phyloP scores from a whole-genome alignment of 2,329 filamentous ascomycete genomes.

The Aureobasidium vineae region DNA sequence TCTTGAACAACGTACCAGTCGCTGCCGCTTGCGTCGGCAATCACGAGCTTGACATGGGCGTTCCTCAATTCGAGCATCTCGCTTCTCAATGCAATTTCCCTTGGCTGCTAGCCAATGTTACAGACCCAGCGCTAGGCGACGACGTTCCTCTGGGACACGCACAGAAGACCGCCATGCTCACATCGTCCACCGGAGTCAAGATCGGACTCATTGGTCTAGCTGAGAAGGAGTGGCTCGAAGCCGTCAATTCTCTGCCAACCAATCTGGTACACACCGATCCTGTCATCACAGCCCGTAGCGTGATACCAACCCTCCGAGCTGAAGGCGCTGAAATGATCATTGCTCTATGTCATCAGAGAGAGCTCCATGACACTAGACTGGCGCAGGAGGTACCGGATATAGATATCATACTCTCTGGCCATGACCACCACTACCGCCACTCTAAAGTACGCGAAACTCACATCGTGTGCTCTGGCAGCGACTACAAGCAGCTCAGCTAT shows the following conservation, averaged over 20 bases:
- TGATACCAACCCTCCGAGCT: constrained; percentile 69
- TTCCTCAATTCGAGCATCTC: constrained; percentile 73
- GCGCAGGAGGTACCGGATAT: constrained; percentile 69
- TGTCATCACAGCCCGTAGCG: constrained; percentile 68
- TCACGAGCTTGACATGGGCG: constrained; percentile 90
- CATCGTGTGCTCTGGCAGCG: constrained; percentile 80
- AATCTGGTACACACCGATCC: constrained; percentile 80
- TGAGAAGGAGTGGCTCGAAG: constrained; percentile 76
- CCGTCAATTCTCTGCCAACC: constrained; percentile 81
- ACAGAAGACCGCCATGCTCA: constrained; percentile 71
- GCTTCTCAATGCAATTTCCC: constrained; percentile 75
- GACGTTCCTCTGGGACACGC: constrained; percentile 73
- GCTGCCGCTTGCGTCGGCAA: constrained; percentile 84
- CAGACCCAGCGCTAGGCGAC: constrained; percentile 77
- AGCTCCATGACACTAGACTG: constrained; percentile 86
- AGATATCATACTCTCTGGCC: constrained; percentile 83
- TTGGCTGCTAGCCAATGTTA: constrained; percentile 85
- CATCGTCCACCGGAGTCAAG: constrained; percentile 78
- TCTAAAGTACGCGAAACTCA: constrained; percentile 74
- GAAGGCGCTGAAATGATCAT: constrained; percentile 81
- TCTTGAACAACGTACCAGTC: constrained; percentile 74
- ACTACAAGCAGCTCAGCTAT: constrained; percentile 91
- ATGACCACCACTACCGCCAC: constrained; percentile 87
- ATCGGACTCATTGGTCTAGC: constrained; percentile 82
- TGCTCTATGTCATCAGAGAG: constrained; percentile 78